A percentile compares a stretch with the other conserved stretches of the same genome.
Conservation (phyloP, 352 stramenopile species). For the Pythium pectinolyticum region DNA sequence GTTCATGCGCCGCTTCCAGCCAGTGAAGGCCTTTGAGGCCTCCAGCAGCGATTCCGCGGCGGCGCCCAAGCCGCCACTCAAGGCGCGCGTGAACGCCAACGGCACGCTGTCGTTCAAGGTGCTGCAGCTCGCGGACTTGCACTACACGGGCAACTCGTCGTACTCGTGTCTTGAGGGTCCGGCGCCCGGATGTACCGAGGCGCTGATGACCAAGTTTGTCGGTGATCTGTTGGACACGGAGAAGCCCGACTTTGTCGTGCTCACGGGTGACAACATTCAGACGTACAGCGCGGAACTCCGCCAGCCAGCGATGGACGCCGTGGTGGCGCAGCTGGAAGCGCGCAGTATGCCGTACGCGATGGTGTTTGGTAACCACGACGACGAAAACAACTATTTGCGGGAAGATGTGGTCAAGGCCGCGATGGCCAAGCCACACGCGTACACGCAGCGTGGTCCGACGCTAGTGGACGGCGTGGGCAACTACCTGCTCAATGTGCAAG, state of each 20-base stretch:
- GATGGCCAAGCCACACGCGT: conserved; percentile 39
- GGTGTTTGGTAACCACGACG: conserved; percentile 72
- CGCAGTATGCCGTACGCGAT: conserved; percentile 53
- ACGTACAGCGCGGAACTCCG: conserved; percentile 27
- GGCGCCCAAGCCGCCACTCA: conserved; percentile 30
- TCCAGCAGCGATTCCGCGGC: background rate
- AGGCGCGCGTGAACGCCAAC: conserved; percentile 15
- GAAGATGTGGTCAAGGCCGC: conserved; percentile 44
- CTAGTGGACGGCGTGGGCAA: conserved; percentile 60
- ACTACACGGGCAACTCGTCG: conserved; percentile 47
- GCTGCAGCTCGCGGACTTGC: conserved; percentile 69
- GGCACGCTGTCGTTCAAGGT: conserved; percentile 50
- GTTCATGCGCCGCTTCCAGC: background rate
- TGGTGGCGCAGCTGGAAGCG: conserved; percentile 37
- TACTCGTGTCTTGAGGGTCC: conserved; percentile 35
- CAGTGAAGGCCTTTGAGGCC: background rate
- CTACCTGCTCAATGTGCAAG: conserved; percentile 54
- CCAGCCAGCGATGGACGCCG: conserved; percentile 36
- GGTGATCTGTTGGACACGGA: conserved; percentile 57
- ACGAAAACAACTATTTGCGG: conserved; percentile 39
- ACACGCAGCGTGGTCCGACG: conserved; percentile 45
- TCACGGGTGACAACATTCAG: conserved; percentile 66
- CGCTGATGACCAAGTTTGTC: conserved; percentile 50
- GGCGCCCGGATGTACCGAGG: conserved; percentile 36
- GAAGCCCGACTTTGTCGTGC: conserved; percentile 66